Evolutionary conservation across 106 monocot species (phyloP), one percentile per base, ranked within the genome.

Genomic region (Allium sativum): DNA sequence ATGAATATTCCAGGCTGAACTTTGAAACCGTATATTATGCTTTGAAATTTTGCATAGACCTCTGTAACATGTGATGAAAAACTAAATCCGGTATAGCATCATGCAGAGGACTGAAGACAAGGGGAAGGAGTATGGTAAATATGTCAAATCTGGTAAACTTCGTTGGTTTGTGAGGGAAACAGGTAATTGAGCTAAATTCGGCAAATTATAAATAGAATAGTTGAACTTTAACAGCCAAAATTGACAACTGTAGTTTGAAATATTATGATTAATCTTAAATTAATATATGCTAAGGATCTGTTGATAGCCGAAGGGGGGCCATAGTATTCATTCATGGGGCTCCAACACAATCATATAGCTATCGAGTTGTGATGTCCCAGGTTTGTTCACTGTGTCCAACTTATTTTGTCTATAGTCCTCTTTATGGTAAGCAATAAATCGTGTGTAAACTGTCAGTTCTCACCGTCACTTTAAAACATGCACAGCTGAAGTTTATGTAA

Each of bases 121-220:
- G 63, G 95, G 95, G 21, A 90, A 69, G 65, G 95, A 96, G n/a
- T 96, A 79, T 72, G 95, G 95, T 12, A 79, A 83, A 45, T 90
- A 82, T 70, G 84, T 96, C 7, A 84, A 82, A 79, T 84, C 95
- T 52, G 95, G 90, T 59, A 74, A 78, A 15, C 64, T 90, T 58
- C 79, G 79, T 46, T 96, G 95, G 95, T 96, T 96, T 65, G 95
- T 96, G 55, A 82, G 95, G 78, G 95, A 96, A 84, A 90, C 87
- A 81, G 95, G 90, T 95, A 76, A 56, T 18, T n/a, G 31, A 31
- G 31, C 31, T 31, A 2, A 31, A 31, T 5, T 31, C 31, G 1
- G 5, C 31, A 31, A 31, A 31, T 31, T 31, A 31, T 31, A 31
- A 31, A 31, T 31, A 31, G 31, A 31, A 31, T 31, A 31, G 31